Base-by-base conservation (phyloP, 352 stramenopile species). In the Hyaloperonospora arabidopsidis region DNA sequence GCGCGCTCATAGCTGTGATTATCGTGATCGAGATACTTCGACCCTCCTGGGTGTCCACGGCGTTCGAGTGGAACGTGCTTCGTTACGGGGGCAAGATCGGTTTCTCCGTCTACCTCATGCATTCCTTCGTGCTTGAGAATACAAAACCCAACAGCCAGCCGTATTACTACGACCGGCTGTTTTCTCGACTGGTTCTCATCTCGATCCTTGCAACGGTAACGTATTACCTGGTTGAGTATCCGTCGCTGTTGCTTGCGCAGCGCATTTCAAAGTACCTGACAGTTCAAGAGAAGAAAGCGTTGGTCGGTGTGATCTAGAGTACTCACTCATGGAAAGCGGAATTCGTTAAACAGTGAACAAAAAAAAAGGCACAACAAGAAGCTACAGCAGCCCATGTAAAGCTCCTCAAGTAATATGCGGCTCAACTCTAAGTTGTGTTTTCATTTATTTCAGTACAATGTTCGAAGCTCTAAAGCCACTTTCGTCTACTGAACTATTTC, bases 181-280 rank as follows among this genome's bases (percentile, higher is more conserved):
- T 74, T 14, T 62, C 63, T 0, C 34, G 55, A 21, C 62, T 76
- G 17, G 48, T 53, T 12, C 55, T 79, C 36, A 40, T 70, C 34
- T 14, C 61, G n/a, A 52, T 22, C 60, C 15, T 67, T 11, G 50
- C 62, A 22, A 76, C 66, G 0, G 36, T 52, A 39, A 68, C 67
- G 1, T 83, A 79, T 36, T 63, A 70, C 18, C 17, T 70, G 1
- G 22, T 85, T 34, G 72, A 85, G 53, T 69, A 72, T 32, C 72
- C 72, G 40, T 79, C 67, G 4, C 72, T 74, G 32, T 47, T 67
- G 2, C 18, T 78, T 14, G 70, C 74, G 3, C 51, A 53, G 12
- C 54, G 57, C 23, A 53, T 67, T 14, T 63, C 59, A 1, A 52
- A 39, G 11, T n/a, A 45, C 2, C 34, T 67, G 4, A 34, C 53